Percentiles rank a stretch among this genome's conserved stretches.
phyloP scores from a whole-genome alignment of 768 basidiomycete genomes.

The Sutorius australiensis region DNA sequence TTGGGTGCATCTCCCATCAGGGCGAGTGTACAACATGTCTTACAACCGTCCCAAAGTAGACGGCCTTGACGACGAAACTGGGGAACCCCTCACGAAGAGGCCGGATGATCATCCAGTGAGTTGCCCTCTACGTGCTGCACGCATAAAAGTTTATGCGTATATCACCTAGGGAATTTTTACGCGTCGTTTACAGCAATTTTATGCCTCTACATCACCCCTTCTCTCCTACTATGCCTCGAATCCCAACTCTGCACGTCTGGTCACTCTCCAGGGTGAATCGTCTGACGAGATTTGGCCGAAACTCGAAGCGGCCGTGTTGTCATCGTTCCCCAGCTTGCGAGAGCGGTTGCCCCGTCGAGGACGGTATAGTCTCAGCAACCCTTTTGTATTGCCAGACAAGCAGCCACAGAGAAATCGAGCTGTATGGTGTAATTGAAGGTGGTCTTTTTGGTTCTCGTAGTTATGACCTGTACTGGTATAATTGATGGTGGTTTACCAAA shows the following conservation, averaged over 20 bases:
- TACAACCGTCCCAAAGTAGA: conserved; percentile 81
- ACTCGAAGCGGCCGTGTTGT: conserved; percentile 58
- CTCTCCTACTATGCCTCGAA: conserved; percentile 59
- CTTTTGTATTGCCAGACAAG: conserved; percentile 37
- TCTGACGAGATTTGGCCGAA: conserved; percentile 91
- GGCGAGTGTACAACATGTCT: conserved; percentile 84
- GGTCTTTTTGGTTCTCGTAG: background rate
- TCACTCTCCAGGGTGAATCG: conserved; percentile 65
- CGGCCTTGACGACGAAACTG: conserved; percentile 82
- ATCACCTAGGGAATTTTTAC: conserved; percentile 65
- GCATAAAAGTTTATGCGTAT: conserved; percentile 6
- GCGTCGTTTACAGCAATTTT: conserved; percentile 72
- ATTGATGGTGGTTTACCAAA: background rate
- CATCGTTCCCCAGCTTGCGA: conserved; percentile 55
- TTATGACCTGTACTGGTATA: conserved; percentile 13
- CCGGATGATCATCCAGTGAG: conserved; percentile 87
- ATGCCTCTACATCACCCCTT: conserved; percentile 77
- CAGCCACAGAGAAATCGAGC: conserved; percentile 10
- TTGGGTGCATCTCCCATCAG: conserved; percentile 85
- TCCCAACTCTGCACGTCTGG: conserved; percentile 42
- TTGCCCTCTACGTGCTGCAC: conserved; percentile 8
- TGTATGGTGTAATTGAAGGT: conserved; percentile 15
- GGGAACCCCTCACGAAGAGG: conserved; percentile 81
- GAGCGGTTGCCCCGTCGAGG: conserved; percentile 47
- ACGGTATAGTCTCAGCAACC: conserved; percentile 52